Evolutionary conservation across 2,329 filamentous ascomycete genomes (phyloP).

Genomic region (Aschersonia sp.): DNA sequence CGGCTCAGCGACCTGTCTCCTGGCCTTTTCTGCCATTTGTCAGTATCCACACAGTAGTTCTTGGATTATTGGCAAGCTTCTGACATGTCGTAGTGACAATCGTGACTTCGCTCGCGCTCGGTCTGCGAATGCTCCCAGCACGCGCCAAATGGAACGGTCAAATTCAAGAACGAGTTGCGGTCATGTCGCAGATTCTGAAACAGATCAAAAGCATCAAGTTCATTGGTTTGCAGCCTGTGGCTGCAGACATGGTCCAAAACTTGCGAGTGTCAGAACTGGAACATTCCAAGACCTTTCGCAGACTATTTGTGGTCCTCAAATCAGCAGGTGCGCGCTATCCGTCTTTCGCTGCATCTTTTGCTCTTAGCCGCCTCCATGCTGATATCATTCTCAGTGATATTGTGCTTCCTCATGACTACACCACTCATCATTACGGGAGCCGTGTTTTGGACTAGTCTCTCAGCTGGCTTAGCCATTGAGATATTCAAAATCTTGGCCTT

Average conservation of each 20-base stretch:
- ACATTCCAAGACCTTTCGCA: slow-evolving; percentile 3
- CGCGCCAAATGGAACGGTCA: slow-evolving; percentile 16
- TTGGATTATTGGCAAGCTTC: slow-evolving; percentile 1
- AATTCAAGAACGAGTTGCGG: slow-evolving; percentile 15
- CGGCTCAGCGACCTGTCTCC: slow-evolving; percentile 3
- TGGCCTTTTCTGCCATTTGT: slow-evolving; percentile 56
- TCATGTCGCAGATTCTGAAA: slow-evolving; percentile 14
- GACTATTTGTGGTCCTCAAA: slow-evolving; percentile 2
- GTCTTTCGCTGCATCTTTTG: too few relatives aligned
- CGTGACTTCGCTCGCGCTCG: slow-evolving; percentile 23
- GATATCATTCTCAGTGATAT: too few relatives aligned
- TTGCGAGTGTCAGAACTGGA: slow-evolving; percentile 8
- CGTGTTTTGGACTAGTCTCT: too few relatives aligned
- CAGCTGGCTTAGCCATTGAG: too few relatives aligned
- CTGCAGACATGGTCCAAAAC: slow-evolving; percentile 2
- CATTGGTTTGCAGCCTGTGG: slow-evolving; percentile 13
- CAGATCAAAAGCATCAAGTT: slow-evolving; percentile 22
- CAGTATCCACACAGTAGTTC: background rate
- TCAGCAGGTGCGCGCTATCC: slow-evolving; percentile 1
- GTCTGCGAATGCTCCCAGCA: slow-evolving; percentile 26
- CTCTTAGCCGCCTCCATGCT: too few relatives aligned
- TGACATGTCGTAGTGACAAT: slow-evolving; percentile 20
- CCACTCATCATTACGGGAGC: too few relatives aligned
- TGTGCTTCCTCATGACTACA: too few relatives aligned
- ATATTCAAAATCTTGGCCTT: too few relatives aligned